Base-by-base conservation (phyloP, 768 basidiomycete species). In the Termitomyces sp. region DNA sequence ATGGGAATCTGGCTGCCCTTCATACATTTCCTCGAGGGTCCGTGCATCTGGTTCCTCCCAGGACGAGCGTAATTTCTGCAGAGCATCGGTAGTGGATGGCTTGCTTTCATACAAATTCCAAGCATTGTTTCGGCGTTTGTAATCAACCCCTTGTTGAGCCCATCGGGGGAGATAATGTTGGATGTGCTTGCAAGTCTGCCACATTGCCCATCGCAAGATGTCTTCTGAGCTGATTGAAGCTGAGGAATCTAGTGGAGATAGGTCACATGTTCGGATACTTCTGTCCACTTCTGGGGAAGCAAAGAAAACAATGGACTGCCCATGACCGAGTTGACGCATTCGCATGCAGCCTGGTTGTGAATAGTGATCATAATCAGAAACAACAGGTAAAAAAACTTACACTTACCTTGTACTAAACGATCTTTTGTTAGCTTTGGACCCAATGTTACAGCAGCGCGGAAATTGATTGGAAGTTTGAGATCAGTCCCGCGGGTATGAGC, bases 401-500 rank as follows among this genome's bases (percentile, higher is more conserved):
- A 11, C 47, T 48, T n/a, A 48, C 47, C 47, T 32, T 48, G 47
- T 5, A 48, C 47, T 11, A 48, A 32, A 11, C 47, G 47, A 48
- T 48, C 47, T 11, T 48, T 48, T 5, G 47, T 48, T 20, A 48
- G 30, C 10, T 32, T 48, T 18, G 47, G 47, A 13, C 47, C 47
- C 30, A 48, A 32, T 32, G 47, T 48, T n/a, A 48, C 47, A 32
- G 30, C 30, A 32, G 47, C 47, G 5, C 47, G 47, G 47, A 67
- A 74, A n/a, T 69, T 57, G 1, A n/a, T 55, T 0, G 82, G 82
- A 35, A 84, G 68, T 47, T 76, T 82, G 14, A 83, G 67, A 57
- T 83, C 81, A 0, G 82, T 84, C 5, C 81, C 82, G 60, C 81
- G 57, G 18, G 74, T 77, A 55, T 82, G 81, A 0, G 79, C 77